Conservation (phyloP, 2,329 filamentous ascomycete genomes). For the Aureobasidium lini region DNA sequence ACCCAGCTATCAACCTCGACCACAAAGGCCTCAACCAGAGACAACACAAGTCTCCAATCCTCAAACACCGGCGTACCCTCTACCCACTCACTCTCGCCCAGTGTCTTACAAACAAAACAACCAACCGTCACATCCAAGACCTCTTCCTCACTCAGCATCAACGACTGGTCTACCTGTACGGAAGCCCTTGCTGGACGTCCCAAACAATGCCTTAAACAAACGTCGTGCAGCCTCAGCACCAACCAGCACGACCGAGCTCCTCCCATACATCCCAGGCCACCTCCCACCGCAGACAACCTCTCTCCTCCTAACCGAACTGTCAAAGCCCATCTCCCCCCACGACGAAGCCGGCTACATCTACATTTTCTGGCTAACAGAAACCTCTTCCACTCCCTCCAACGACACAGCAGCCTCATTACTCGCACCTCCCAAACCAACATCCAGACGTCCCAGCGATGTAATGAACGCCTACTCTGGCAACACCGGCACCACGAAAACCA, state of each 20-base stretch:
- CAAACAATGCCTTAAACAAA: constrained; percentile 22
- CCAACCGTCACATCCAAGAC: not conserved
- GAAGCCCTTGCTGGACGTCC: constrained; percentile 24
- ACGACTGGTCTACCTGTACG: constrained; percentile 13
- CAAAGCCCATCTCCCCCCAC: constrained; percentile 61
- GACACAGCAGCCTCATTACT: constrained; percentile 28
- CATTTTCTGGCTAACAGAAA: constrained; percentile 92
- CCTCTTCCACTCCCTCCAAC: constrained; percentile 46
- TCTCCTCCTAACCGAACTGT: constrained; percentile 66
- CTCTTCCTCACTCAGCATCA: constrained; percentile 16
- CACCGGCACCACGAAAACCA: constrained; percentile 45
- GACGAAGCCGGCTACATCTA: constrained; percentile 93
- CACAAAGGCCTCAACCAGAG: not conserved
- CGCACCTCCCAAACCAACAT: constrained; percentile 18
- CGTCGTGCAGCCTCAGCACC: not conserved
- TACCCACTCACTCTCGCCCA: constrained; percentile 12
- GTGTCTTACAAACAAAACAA: constrained; percentile 10
- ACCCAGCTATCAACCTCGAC: constrained; percentile 29
- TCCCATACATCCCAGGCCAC: constrained; percentile 62
- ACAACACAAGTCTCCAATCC: constrained; percentile 11
- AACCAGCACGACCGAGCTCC: constrained; percentile 29
- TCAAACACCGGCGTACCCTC: constrained; percentile 7
- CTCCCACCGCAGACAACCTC: constrained; percentile 63
- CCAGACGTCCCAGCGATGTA: constrained; percentile 25
- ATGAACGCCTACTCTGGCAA: constrained; percentile 27